Percentiles rank a stretch among this genome's conserved stretches.
Evolutionary conservation across 768 basidiomycete genomes (phyloP).

Genomic region (Lentinula lateritia): DNA sequence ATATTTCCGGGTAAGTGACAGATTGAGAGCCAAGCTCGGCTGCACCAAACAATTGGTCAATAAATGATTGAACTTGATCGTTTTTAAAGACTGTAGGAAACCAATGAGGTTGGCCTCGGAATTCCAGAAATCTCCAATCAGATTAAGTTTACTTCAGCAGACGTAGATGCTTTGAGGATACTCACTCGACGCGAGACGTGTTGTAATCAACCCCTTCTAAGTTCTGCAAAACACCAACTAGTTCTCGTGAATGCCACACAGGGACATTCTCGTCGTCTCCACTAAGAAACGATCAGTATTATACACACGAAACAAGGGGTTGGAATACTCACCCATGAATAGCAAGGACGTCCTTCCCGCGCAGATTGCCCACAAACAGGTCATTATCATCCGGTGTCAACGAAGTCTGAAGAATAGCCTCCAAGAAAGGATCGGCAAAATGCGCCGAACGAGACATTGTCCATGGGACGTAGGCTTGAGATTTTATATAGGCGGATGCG

Average conservation of each 20-base stretch:
- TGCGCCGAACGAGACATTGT: conserved; percentile 66
- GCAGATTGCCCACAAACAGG: conserved; percentile 74
- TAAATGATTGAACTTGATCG: conserved; percentile 47
- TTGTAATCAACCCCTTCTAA: neutral
- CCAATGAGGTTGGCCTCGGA: conserved; percentile 63
- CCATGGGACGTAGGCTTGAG: conserved; percentile 79
- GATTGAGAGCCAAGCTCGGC: neutral
- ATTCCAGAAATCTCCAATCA: conserved; percentile 53
- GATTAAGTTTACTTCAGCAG: neutral
- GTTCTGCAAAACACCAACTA: conserved; percentile 50
- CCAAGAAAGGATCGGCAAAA: conserved; percentile 70
- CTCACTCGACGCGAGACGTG: neutral
- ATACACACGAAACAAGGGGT: neutral
- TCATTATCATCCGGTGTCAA: conserved; percentile 87
- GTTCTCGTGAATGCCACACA: conserved; percentile 74
- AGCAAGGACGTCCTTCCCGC: conserved; percentile 61
- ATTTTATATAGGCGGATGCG: conserved; percentile 81
- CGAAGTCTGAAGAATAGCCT: conserved; percentile 67
- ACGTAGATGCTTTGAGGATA: no score
- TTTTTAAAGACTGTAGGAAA: conserved; percentile 57
- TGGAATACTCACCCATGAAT: conserved; percentile 61
- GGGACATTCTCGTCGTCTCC: conserved; percentile 85
- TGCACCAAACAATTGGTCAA: conserved; percentile 23
- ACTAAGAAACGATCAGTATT: conserved; percentile 26
- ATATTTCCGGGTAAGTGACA: conserved; percentile 23